phyloP scores from a whole-genome alignment of 306 rosid species.

The Castanopsis chinensis region DNA sequence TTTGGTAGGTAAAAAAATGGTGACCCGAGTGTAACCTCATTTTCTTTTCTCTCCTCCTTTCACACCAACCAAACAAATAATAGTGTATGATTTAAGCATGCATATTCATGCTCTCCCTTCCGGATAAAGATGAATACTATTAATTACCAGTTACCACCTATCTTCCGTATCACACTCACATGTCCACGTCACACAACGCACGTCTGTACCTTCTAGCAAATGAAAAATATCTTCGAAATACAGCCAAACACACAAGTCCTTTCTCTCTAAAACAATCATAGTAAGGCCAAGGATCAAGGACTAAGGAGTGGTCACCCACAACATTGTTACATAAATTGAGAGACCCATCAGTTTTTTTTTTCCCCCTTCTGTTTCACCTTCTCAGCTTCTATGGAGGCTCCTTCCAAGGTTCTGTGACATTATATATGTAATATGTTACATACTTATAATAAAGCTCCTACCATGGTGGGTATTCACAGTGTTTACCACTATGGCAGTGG shows the following conservation, averaged over 20 bases:
- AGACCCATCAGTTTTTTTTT: slow-evolving; percentile 29
- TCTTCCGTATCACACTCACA: not conserved
- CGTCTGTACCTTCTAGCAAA: not conserved
- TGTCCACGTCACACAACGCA: slow-evolving; percentile 1
- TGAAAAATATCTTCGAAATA: not conserved
- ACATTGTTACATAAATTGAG: not conserved
- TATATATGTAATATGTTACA: no score
- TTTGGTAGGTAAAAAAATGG: no score
- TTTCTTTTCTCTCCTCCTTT: no score
- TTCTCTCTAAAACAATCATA: not conserved
- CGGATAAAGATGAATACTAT: not conserved
- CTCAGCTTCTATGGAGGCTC: not conserved
- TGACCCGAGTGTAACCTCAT: no score
- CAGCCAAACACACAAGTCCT: not conserved
- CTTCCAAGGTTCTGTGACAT: not conserved
- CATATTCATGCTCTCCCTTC: not conserved
- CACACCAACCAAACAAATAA: no score
- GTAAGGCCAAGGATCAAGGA: no score
- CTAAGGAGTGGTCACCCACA: slow-evolving; percentile 6
- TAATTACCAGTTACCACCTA: not conserved
- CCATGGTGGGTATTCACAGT: slow-evolving; percentile 18
- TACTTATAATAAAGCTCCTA: not conserved
- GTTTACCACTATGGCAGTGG: not conserved
- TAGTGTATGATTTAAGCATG: not conserved
- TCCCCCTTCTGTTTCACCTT: slow-evolving; percentile 1